A percentile compares a stretch with the other conserved stretches of the same genome.
Conservation (phyloP, 805 yeast species). For the Blastobotrys attinorum region DNA sequence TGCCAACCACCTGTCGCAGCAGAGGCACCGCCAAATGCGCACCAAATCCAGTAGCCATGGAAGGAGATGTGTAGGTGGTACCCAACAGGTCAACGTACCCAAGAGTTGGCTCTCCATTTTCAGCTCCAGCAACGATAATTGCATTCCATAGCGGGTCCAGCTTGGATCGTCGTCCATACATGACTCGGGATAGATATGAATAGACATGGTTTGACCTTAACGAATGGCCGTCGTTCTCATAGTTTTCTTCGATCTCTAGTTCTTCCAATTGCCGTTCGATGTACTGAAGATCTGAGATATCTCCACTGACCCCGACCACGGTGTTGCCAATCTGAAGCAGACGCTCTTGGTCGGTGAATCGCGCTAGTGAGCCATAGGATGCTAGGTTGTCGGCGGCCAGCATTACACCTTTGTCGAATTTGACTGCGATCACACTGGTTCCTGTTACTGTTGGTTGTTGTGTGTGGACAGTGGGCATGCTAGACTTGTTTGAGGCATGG, state of each 20-base stretch:
- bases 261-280: constrained; percentile 68
- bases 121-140: constrained; percentile 80
- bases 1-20: constrained; percentile 73
- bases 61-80: constrained; percentile 78
- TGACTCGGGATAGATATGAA: constrained; percentile 74
- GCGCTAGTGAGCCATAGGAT: constrained; percentile 89
- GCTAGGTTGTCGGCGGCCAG: constrained; percentile 89
- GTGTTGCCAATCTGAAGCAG: constrained; percentile 78
- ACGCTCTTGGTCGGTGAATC: constrained; percentile 81
- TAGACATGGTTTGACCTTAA: constrained; percentile 83
- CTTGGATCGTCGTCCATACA: constrained; percentile 83
- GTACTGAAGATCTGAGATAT: constrained; percentile 87
- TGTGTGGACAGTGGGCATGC: constrained; percentile 73
- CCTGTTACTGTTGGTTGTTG: constrained; percentile 96
- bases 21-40: constrained; percentile 90
- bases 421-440: constrained; percentile 87
- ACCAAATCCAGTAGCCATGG: constrained; percentile 95
- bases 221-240: constrained; percentile 62
- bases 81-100: constrained; percentile 88
- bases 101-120: constrained; percentile 61
- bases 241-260: constrained; percentile 67
- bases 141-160: constrained; percentile 98
- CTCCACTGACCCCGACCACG: constrained; percentile 91
- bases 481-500: constrained; percentile 45
- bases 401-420: constrained; percentile 82